Evolutionary conservation across 2,329 filamentous ascomycete genomes (phyloP), one percentile per base, ranked within the genome.

Genomic region (Colletotrichum phormii): DNA sequence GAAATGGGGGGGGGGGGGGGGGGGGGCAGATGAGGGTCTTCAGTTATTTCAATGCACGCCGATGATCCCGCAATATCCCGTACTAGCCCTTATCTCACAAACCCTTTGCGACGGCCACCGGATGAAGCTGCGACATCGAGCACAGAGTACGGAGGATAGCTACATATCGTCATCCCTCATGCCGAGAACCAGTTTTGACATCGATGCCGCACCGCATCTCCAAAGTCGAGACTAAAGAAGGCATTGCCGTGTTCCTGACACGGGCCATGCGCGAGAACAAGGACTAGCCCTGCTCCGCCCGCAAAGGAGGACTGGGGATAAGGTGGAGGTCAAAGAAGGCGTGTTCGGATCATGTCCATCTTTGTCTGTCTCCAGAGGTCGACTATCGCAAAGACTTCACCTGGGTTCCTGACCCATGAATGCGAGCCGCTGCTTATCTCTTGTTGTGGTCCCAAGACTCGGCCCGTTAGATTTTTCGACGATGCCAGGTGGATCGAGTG

Each of bases 241-340:
- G n/a, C 31, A 24, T 49, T 46, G 54, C 54, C 66, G 49, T 60
- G 59, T 51, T 15, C 31, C 31, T 64, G 11, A 66, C 70, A 70
- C 70, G 55, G 70, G 29, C 66, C 65, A 70, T 60, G 70, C 66
- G 65, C 59, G 53, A 54, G 33, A 26, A 35, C 70, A 72, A 54
- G 70, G 70, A 54, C 46, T 15, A 60, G 59, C 51, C 69, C 69
- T 72, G 64, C 24, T 49, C n/a, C 12, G 59, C 58, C 51, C 65
- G 64, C 69, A 68, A 18, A 63, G 61, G 42, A 57, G 24, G 33
- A 26, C 37, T 33, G 53, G 59, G 64, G 31, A 54, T 18, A n/a
- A 31, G 49, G 64, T 51, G 29, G 29, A 54, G 49, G 46, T 31
- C n/a, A 37, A 22, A 54, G 42, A n/a, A 53, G 61, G 31, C 15